Base-by-base conservation (phyloP, 2,329 filamentous ascomycete species). In the Alternaria brassicicola region DNA sequence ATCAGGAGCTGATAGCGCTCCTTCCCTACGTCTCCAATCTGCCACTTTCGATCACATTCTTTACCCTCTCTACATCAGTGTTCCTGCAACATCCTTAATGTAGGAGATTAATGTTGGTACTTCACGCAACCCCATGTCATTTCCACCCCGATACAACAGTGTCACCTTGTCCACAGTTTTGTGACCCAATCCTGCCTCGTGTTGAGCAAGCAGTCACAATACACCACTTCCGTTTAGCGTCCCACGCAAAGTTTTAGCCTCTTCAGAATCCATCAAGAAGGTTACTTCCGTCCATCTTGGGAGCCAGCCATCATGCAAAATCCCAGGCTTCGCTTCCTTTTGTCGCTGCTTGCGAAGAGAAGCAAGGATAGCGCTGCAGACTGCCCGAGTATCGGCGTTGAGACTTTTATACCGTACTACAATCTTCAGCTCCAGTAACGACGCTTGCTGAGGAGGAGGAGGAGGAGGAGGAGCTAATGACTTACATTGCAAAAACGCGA, bases 171-270 rank as follows among this genome's bases (percentile, higher is more conserved):
- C 26, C 9, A 62, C 21, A 25, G 26, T 46, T 55, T 64, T 64
- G 21, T n/a, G 12, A 12, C 58, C 55, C 33, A 64, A 19, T 47
- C 53, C 19, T 17, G 30, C 28, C 38, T 47, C 56, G 30, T 51
- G 52, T 38, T 59, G 51, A 30, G 41, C 50, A 10, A 62, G 36
- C 19, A 64, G 28, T 25, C 41, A 62, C 19, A 48, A 51, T 23
- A 55, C 41, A 6, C 62, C 59, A 10, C 31, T 47, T 12, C 62
- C 60, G 43, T 63, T 59, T 25, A 60, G 60, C 15, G 63, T 59
- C 3, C 60, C 58, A 28, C 60, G 23, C 4, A 61, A 28, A 17
- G 59, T 49, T 15, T 42, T 25, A 6, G 26, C 52, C n/a, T 59
- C 66, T 28, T 54, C 41, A 17, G 17, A 41, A 21, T 58, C 50